Evolutionary conservation across 73 alveolate species (phyloP).

Genomic region (Paramecium sexaurelia): DNA sequence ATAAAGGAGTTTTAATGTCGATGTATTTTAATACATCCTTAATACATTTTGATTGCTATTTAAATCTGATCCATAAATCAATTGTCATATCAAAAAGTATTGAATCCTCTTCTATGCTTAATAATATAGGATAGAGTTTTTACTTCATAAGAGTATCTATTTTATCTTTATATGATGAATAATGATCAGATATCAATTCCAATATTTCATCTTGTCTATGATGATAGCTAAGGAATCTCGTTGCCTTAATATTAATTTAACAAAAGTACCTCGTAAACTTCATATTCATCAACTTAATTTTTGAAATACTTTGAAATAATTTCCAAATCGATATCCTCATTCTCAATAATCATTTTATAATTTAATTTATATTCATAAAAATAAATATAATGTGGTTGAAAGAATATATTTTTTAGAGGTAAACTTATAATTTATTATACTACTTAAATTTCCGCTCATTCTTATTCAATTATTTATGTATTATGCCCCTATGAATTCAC

Average conservation of each 20-base stretch:
- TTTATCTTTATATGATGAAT: background rate
- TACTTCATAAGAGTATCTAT: background rate
- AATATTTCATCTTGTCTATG: background rate
- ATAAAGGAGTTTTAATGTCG: background rate
- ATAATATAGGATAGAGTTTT: background rate
- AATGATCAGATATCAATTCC: constrained; percentile 1
- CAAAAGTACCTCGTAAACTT: constrained; percentile 6
- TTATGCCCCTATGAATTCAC: background rate
- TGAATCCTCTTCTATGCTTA: constrained; percentile 16
- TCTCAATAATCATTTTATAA: background rate
- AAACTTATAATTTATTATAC: background rate
- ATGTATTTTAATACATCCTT: constrained; percentile 21
- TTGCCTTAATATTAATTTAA: background rate
- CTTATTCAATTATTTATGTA: background rate
- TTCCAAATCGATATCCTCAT: constrained; percentile 15
- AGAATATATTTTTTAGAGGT: background rate
- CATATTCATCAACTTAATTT: background rate
- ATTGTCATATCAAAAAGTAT: background rate
- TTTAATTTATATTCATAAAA: background rate
- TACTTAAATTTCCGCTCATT: background rate
- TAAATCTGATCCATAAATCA: background rate
- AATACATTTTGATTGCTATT: background rate
- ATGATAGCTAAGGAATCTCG: background rate
- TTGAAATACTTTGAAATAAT: background rate
- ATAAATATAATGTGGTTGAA: background rate